phyloP scores from a whole-genome alignment of 1,284 basidiomycete genomes.

The Rhizoctonia solani region DNA sequence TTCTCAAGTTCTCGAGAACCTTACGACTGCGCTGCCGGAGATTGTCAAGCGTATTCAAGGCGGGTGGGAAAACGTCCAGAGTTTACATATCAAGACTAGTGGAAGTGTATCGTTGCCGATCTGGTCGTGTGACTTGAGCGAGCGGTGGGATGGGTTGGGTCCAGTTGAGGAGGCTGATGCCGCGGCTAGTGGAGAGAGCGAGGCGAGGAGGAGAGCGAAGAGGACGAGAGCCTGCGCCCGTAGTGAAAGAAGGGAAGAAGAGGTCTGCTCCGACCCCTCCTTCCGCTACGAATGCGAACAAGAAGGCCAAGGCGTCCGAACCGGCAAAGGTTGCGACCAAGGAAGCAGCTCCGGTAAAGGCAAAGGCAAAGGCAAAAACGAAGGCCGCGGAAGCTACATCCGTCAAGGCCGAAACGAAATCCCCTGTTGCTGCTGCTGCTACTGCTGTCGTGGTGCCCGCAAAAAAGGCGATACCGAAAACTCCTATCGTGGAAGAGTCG shows the following conservation, averaged over 20 bases:
- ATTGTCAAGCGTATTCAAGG: slow-evolving; percentile 70
- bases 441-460: neutral
- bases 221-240: slow-evolving; percentile 32
- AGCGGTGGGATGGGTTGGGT: slow-evolving; percentile 65
- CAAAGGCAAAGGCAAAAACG: slow-evolving; percentile 37
- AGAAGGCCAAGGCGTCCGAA: slow-evolving; percentile 40
- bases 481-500: slow-evolving; percentile 14
- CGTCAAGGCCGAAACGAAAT: neutral
- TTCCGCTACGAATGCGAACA: slow-evolving; percentile 42
- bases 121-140: slow-evolving; percentile 78
- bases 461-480: slow-evolving; percentile 24
- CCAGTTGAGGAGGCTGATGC: slow-evolving; percentile 49
- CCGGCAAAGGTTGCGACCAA: slow-evolving; percentile 36
- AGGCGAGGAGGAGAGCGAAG: slow-evolving; percentile 44
- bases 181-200: slow-evolving; percentile 36
- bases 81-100: slow-evolving; percentile 89
- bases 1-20: slow-evolving; percentile 76
- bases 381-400: no score
- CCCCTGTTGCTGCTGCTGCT: neutral
- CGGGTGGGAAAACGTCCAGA: slow-evolving; percentile 91
- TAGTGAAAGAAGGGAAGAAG: slow-evolving; percentile 44
- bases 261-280: slow-evolving; percentile 42
- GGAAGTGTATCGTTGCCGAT: slow-evolving; percentile 85
- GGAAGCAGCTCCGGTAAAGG: slow-evolving; percentile 32
- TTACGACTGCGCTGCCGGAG: slow-evolving; percentile 78